phyloP scores from a whole-genome alignment of 768 basidiomycete species.

The Scleroderma citrinum region DNA sequence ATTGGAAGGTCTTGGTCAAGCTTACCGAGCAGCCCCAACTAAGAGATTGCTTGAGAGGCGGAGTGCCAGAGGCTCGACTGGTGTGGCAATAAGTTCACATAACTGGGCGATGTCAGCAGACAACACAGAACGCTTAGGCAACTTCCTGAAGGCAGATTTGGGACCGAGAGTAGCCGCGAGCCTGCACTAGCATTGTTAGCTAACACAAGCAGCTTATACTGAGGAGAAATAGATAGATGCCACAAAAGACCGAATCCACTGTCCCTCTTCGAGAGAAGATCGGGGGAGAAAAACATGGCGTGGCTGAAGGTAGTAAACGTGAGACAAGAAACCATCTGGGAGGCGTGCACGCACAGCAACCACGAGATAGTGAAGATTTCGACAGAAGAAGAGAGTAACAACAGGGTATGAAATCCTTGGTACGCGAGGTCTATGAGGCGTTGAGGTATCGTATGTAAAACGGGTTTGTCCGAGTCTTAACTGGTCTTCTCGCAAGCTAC shows the following conservation, averaged over 20 bases:
- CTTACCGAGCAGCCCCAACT: conserved; percentile 84
- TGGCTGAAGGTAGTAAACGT: background rate
- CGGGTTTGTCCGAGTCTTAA: conserved; percentile 6
- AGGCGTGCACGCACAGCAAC: conserved; percentile 3
- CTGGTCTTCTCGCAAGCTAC: conserved; percentile 13
- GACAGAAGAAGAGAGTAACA: conserved; percentile 2
- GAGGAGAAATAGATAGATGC: conserved; percentile 31
- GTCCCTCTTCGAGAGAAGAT: conserved; percentile 73
- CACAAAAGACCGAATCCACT: conserved; percentile 88
- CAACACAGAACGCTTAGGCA: conserved; percentile 79
- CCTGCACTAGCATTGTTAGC: conserved; percentile 40
- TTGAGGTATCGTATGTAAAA: background rate
- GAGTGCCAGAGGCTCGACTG: conserved; percentile 81
- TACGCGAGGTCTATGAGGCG: conserved; percentile 2
- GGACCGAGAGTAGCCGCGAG: conserved; percentile 88
- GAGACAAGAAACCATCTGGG: background rate
- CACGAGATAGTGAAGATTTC: background rate
- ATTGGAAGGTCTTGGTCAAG: background rate
- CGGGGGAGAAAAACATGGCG: conserved; percentile 82
- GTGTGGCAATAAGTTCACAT: conserved; percentile 75
- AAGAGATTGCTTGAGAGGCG: conserved; percentile 84
- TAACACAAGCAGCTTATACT: background rate
- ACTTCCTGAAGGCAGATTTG: conserved; percentile 77
- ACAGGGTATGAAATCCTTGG: conserved; percentile 8
- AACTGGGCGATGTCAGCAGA: conserved; percentile 78